Percentiles rank a stretch among this genome's conserved stretches.
Evolutionary conservation across 139 green algal species (phyloP).

Genomic region (Chlamydomonas incerta): DNA sequence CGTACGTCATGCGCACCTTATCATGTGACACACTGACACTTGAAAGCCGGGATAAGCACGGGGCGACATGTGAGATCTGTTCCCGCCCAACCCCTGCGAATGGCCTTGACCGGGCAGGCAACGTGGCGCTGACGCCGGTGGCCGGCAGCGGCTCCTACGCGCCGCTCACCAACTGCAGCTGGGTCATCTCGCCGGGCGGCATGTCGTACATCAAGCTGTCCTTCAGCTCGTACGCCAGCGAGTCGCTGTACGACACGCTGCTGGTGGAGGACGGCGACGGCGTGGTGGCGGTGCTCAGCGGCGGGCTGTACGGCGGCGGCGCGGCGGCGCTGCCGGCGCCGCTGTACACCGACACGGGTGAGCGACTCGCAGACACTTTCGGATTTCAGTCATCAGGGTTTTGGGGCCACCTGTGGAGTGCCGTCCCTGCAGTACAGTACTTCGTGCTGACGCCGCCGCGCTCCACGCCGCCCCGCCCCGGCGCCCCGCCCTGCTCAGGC

Average conservation of each 20-base stretch:
- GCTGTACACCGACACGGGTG: conserved; percentile 14
- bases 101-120: conserved; percentile 15
- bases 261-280: conserved; percentile 52
- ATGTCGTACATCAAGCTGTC: conserved; percentile 45
- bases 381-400: too few species aligned
- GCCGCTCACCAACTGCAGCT: conserved; percentile 39
- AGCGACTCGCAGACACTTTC: too few species aligned
- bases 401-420: too few species aligned
- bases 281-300: conserved; percentile 42
- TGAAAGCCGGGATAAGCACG: too few species aligned
- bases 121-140: not conserved
- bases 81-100: too few species aligned
- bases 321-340: too few species aligned
- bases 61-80: too few species aligned
- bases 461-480: not conserved
- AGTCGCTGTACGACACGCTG: conserved; percentile 51
- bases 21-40: too few species aligned
- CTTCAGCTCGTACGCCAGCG: conserved; percentile 41
- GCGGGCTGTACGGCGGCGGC: not conserved
- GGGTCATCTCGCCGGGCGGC: conserved; percentile 40
- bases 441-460: too few species aligned
- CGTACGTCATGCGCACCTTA: too few species aligned
- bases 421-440: too few species aligned
- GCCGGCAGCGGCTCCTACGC: not conserved
- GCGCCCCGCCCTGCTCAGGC: conserved; percentile 25